Evolutionary conservation across 2,329 filamentous ascomycete species (phyloP), one percentile per base, ranked within the genome.

Genomic region (Verticillium zaregamsianum): DNA sequence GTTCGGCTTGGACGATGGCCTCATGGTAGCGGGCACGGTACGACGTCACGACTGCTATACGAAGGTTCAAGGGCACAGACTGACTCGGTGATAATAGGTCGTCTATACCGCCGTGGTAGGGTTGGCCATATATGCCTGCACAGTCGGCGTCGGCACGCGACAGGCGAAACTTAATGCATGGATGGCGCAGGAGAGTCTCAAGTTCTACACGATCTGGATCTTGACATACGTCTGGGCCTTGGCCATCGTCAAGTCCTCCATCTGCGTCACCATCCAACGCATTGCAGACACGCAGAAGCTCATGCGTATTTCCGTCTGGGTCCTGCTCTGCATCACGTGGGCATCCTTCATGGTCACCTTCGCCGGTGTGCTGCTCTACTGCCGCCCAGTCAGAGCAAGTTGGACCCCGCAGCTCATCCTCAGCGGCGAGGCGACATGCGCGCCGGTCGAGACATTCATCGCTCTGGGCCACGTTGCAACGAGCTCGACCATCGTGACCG

Each of bases 201-300:
- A 52, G 20, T 52, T 52, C 45, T 66, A 69, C 39, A 66, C 67
- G 35, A 63, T 71, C 37, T 71, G 69, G 68, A 70, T 71, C 58
- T 55, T 71, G n/a, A 60, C 67, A 17, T 71, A 71, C 61, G 67
- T 71, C 25, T 49, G 61, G 35, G 64, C 65, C 5, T 60, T 71
- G 28, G 64, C 67, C 14, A 61, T 67, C 20, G 64, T 71, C 65
- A 71, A 71, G 52, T 74, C 74, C 20, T 77, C 75, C 37, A 70
- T 69, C 68, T 77, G 76, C 57, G 68, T 72, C 9, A 73, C 70
- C 37, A 73, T 77, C 0, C 71, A 74, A 37, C 67, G 77, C 11
- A 77, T 62, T n/a, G 65, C 68, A 39, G 72, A 58, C 0, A 69
- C 70, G 2, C 25, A 66, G 17, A 61, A 33, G 5, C 39, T 28